Evolutionary conservation across 2,329 filamentous ascomycete genomes (phyloP).

Genomic region (Pestalotiopsis sp.): DNA sequence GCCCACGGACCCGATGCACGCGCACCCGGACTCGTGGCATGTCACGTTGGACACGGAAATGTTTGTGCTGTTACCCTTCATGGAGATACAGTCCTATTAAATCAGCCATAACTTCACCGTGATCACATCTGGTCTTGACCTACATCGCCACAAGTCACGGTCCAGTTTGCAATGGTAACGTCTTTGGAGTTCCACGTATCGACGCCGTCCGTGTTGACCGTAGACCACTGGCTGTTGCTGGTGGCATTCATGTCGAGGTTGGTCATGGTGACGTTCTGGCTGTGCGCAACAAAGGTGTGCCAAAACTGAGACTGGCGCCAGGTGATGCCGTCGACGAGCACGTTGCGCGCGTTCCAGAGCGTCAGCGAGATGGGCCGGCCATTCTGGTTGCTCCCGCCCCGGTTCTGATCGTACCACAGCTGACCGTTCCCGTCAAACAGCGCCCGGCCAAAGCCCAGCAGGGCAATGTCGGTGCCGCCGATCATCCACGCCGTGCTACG

Average conservation of each 20-base stretch:
- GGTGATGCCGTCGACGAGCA: conserved; percentile 45
- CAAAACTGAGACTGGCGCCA: conserved; percentile 53
- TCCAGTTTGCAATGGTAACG: conserved; percentile 48
- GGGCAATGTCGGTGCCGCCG: conserved; percentile 49
- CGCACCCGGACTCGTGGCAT: conserved; percentile 41
- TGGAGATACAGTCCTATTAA: conserved; percentile 41
- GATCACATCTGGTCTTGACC: conserved; percentile 15
- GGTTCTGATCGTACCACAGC: conserved; percentile 48
- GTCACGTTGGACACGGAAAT: conserved; percentile 37
- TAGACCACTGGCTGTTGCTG: conserved; percentile 44
- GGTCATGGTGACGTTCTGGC: conserved; percentile 52
- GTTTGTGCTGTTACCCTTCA: conserved; percentile 44
- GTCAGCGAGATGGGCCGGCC: conserved; percentile 48
- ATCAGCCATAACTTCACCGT: too few species aligned
- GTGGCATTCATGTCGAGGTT: conserved; percentile 55
- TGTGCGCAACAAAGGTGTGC: conserved; percentile 44
- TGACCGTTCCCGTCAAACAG: conserved; percentile 47
- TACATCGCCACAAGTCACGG: conserved; percentile 42
- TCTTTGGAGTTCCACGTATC: conserved; percentile 54
- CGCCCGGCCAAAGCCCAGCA: conserved; percentile 52
- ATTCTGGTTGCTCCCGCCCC: conserved; percentile 40
- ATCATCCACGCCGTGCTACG: conserved; percentile 52
- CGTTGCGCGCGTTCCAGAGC: conserved; percentile 47
- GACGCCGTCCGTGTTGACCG: conserved; percentile 53
- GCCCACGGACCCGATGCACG: conserved; percentile 39